phyloP scores from a whole-genome alignment of 129 eudicot species.

The Erigeron canadensis region DNA sequence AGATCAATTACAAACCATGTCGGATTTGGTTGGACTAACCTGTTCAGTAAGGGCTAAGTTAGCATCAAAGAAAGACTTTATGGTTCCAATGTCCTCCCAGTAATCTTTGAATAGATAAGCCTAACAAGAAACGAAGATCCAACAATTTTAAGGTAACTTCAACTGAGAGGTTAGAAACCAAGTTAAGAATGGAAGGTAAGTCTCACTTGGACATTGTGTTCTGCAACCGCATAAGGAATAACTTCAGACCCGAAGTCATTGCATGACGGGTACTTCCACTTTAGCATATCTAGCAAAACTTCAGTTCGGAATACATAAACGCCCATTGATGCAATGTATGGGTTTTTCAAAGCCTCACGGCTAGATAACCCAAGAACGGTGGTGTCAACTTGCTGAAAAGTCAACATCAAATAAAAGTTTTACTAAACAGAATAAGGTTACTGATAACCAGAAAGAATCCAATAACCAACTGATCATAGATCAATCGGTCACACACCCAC shows the following conservation, averaged over 20 bases:
- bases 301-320: slow-evolving; percentile 85
- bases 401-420: neutral
- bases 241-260: slow-evolving; percentile 95
- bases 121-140: slow-evolving; percentile 30
- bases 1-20: neutral
- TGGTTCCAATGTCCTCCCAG: slow-evolving; percentile 96
- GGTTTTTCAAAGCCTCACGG: slow-evolving; percentile 51
- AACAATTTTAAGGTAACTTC: neutral
- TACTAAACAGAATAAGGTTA: neutral
- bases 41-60: slow-evolving; percentile 88
- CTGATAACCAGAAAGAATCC: neutral
- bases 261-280: slow-evolving; percentile 56
- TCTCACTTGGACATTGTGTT: slow-evolving; percentile 84
- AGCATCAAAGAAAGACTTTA: slow-evolving; percentile 80
- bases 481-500: too few species aligned
- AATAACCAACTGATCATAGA: neutral
- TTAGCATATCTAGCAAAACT: slow-evolving; percentile 64
- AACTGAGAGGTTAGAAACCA: neutral
- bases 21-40: slow-evolving; percentile 38
- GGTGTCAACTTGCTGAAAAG: slow-evolving; percentile 82
- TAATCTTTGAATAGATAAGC: slow-evolving; percentile 83
- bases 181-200: neutral
- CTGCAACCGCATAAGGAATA: slow-evolving; percentile 74
- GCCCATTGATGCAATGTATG: slow-evolving; percentile 94
- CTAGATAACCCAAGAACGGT: slow-evolving; percentile 70